Evolutionary conservation across 768 basidiomycete species (phyloP), one percentile per base, ranked within the genome.

Genomic region (Trichaptum fuscoviolaceum): DNA sequence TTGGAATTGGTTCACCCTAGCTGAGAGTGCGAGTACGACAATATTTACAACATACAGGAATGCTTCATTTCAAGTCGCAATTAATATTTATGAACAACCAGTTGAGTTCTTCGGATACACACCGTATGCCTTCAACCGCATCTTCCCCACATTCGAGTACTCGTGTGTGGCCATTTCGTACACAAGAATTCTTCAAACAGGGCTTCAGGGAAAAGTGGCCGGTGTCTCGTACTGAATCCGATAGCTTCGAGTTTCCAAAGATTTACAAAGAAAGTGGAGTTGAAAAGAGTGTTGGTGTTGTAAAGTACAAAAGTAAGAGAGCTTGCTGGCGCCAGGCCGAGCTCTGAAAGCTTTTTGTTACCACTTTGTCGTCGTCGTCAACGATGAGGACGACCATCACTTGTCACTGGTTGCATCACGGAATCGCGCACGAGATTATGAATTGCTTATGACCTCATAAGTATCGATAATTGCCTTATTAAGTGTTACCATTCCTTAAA

Each of bases 1-100:
- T 71, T 86, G 83, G 71, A 84, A 87, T 25, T 75, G 70, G 74
- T 87, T 87, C 59, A 88, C 83, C 60, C 79, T 78, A 20, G 81
- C 77, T 0, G 86, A 79, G 63, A 87, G 78, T 12, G 79, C 85
- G 57, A 88, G 76, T 17, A 85, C 84, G 62, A 84, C 69, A 66
- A 84, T 73, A 70, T 84, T 82, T 65, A 83, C 71, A 35, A 84
- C 62, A 63, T 83, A 77, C 66, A 86, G 75, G 59, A 73, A 71
- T 63, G 76, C 84, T 86, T 18, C 23, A 52, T 30, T 30, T 30
- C 42, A 52, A 52, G 42, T 20, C 10, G 20, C 15, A 52, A 30
- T 52, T 12, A 52, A 12, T 12, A 52, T 52, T 52, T 52, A 52
- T 52, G 10, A 12, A 52, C 15, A 52, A 15, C 12, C 42, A 15